Evolutionary conservation across 1,284 basidiomycete genomes (phyloP).

Genomic region (Apiotrichum siamense): DNA sequence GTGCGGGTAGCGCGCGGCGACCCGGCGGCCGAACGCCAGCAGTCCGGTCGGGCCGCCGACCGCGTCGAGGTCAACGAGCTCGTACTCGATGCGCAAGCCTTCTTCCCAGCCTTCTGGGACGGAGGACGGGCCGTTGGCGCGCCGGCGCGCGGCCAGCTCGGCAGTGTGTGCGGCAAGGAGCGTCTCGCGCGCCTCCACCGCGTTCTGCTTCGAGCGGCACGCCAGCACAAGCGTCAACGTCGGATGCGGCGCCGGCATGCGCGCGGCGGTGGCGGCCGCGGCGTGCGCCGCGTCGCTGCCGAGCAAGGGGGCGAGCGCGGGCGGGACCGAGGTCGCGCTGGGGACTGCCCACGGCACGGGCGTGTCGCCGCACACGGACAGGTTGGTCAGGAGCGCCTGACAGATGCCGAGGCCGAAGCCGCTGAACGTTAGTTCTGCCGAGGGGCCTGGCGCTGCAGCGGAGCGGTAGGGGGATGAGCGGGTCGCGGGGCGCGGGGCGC

Average conservation of each 20-base stretch:
- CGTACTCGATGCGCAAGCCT: constrained; percentile 59
- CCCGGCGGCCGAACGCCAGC: constrained; percentile 57
- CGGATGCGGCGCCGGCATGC: constrained; percentile 39
- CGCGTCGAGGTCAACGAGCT: constrained; percentile 58
- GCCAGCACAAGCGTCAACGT: constrained; percentile 74
- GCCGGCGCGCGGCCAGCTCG: constrained; percentile 48
- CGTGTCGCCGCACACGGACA: constrained; percentile 48
- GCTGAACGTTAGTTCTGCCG: constrained; percentile 48
- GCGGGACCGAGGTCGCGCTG: constrained; percentile 25
- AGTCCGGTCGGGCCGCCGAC: constrained; percentile 56
- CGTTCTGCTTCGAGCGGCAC: constrained; percentile 63
- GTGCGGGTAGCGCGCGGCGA: constrained; percentile 54
- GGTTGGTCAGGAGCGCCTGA: constrained; percentile 66
- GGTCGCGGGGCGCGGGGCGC: too few species aligned
- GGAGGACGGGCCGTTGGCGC: constrained; percentile 8
- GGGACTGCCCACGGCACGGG: constrained; percentile 28
- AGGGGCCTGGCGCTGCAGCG: too few species aligned
- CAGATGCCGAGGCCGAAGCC: constrained; percentile 81
- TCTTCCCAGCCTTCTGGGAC: constrained; percentile 56
- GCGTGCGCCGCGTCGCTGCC: too few species aligned
- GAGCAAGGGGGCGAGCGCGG: constrained; percentile 24
- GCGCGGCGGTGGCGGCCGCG: not conserved
- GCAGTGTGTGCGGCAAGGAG: constrained; percentile 56
- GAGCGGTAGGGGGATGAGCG: too few species aligned
- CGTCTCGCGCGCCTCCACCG: constrained; percentile 56